Base-by-base conservation (phyloP, 495 filamentous ascomycete species). In the Letharia lupina region DNA sequence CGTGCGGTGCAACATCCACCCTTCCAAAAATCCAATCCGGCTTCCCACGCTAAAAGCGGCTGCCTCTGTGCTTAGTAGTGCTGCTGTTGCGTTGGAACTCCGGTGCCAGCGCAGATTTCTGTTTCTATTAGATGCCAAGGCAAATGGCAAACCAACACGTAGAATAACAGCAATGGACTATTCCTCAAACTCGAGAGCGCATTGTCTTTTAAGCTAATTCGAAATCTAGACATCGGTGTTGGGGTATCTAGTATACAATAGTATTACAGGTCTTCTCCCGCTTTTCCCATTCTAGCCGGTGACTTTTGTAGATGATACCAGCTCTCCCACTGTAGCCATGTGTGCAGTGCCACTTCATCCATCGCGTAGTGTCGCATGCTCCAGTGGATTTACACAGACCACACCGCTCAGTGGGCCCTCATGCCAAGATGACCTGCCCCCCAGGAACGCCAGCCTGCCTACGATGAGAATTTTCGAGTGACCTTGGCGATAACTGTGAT, bases 401-500 rank as follows among this genome's bases (percentile, higher is more conserved):
- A 11, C 15, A 37, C 31, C 18, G 54, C 15, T 15, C 52, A 10
- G 13, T 18, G 5, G 5, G 31, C 23, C 33, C 31, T 37, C 33
- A n/a, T 37, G 16, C 54, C 54, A n/a, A 20, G 39, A 37, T 2
- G 33, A 37, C 33, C 15, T 35, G 54, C 33, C 10, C 16, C 33
- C 7, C 18, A 37, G 31, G 31, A 57, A 57, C 31, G 47, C 20
- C 61, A 37, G 39, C 35, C 37, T 11, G 47, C 35, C 50, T 58
- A 66, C 64, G 74, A 86, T 50, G 91, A 92, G 83, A 96, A 96
- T 76, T 87, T 90, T 78, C 91, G 87, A 71, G 91, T 93, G 73
- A 98, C 79, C 86, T 98, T 98, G 76, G 93, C 93, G 75, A 98
- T 94, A 76, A 98, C 93, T 98, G 68, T 48, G 70, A 37, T 20